Evolutionary conservation across 2,329 filamentous ascomycete species (phyloP).

Genomic region (Cytospora leucostoma): DNA sequence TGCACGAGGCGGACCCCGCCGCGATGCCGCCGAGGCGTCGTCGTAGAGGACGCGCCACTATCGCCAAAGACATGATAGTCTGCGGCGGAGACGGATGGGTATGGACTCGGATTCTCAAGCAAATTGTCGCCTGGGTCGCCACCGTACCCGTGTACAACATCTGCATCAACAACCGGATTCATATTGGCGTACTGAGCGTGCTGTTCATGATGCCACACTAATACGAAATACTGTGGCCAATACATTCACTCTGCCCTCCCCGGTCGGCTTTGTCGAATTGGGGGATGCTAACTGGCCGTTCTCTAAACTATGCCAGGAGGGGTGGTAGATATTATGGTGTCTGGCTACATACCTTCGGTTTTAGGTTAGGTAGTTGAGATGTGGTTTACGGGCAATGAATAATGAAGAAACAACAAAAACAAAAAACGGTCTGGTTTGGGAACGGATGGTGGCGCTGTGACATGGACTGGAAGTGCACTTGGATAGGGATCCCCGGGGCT

Average conservation of each 20-base stretch:
- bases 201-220: slow-evolving; percentile 7
- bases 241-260: slow-evolving; percentile 10
- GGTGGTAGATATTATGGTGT: slow-evolving; percentile 12
- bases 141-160: slow-evolving; percentile 19
- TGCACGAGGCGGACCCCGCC: slow-evolving; percentile 37
- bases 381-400: slow-evolving; percentile 13
- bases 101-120: not conserved
- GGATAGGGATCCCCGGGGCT: not conserved
- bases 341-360: slow-evolving; percentile 8
- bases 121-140: not conserved
- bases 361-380: slow-evolving; percentile 8
- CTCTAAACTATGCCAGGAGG: slow-evolving; percentile 23
- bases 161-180: slow-evolving; percentile 15
- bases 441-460: slow-evolving; percentile 11
- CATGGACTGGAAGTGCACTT: slow-evolving; percentile 9
- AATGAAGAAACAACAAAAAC: slow-evolving; percentile 11
- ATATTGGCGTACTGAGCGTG: slow-evolving; percentile 19
- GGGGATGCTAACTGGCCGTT: slow-evolving; percentile 26
- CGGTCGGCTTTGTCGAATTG: slow-evolving; percentile 17
- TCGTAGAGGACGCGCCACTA: slow-evolving; percentile 19
- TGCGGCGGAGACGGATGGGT: slow-evolving; percentile 8
- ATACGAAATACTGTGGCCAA: slow-evolving; percentile 10
- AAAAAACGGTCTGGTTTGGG: slow-evolving; percentile 8
- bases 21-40: slow-evolving; percentile 34
- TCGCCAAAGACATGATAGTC: slow-evolving; percentile 6